Evolutionary conservation across 2,329 filamentous ascomycete genomes (phyloP).

Genomic region (Microascus cirrosus): DNA sequence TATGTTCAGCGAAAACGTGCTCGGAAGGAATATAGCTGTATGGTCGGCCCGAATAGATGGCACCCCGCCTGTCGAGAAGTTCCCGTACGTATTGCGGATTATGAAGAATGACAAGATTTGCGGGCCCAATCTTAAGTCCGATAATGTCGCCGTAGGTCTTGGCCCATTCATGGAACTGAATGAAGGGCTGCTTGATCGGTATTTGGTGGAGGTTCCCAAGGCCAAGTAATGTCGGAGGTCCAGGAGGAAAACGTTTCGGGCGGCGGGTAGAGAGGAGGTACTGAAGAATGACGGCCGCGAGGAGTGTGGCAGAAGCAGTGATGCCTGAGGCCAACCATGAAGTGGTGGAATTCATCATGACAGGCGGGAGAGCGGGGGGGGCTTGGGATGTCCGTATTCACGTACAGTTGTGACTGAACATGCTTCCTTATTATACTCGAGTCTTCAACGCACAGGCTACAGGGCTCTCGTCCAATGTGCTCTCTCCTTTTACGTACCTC

Average conservation of each 20-base stretch:
- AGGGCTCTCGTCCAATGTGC: too few species aligned
- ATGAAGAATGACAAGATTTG: slow-evolving; percentile 21
- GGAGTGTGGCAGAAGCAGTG: too few species aligned
- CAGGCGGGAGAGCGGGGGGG: too few species aligned
- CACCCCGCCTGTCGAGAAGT: slow-evolving; percentile 23
- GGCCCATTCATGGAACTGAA: slow-evolving; percentile 19
- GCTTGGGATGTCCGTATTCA: too few species aligned
- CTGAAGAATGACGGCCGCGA: neutral
- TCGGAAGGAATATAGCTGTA: slow-evolving; percentile 16
- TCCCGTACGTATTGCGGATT: slow-evolving; percentile 19
- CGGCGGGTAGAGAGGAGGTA: slow-evolving; percentile 6
- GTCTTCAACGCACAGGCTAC: too few species aligned
- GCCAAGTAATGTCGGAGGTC: slow-evolving; percentile 11
- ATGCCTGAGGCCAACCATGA: too few species aligned
- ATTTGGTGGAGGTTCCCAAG: slow-evolving; percentile 16
- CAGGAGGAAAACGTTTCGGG: slow-evolving; percentile 11
- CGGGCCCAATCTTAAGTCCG: slow-evolving; percentile 17
- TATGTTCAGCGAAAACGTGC: slow-evolving; percentile 11
- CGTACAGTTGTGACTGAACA: too few species aligned
- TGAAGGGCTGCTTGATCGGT: slow-evolving; percentile 12
- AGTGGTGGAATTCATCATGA: too few species aligned
- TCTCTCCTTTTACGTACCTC: too few species aligned
- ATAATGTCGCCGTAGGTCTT: slow-evolving; percentile 21
- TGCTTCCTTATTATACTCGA: too few species aligned
- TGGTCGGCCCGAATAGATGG: slow-evolving; percentile 25